Base-by-base conservation (phyloP, 2,329 filamentous ascomycete genomes). In the Boeremia lycopersici region DNA sequence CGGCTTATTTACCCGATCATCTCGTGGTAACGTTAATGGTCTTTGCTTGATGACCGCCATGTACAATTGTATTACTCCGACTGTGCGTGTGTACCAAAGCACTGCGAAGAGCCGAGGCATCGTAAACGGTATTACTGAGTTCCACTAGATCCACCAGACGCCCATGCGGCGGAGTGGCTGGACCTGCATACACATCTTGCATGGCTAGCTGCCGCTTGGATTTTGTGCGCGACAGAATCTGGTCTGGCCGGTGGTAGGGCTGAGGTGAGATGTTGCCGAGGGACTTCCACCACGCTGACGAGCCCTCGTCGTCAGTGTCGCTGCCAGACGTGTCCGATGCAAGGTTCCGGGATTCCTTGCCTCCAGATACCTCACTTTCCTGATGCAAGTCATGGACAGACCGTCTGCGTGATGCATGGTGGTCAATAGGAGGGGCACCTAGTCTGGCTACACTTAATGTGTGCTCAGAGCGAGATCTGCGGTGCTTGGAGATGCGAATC, bases 401-500 rank as follows among this genome's bases (percentile, higher is more conserved):
- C 4, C 31, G 42, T 6, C 42, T 28, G n/a, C 42, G 42, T 11
- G 42, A 17, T 26, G 30, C 30, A 45, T 23, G 12, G n/a, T 45
- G 26, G 11, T 35, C 31, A 6, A n/a, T 28, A 15, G 13, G 30
- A 13, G 42, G 42, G 8, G 35, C 19, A 17, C 10, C 19, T 7
- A 17, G 42, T 25, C 17, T 45, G 19, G 30, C 19, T n/a, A 17
- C 30, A 25, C 11, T 45, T 31, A 45, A 28, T 10, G 42, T 35
- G 28, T 45, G 42, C 42, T 45, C 42, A n/a, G 42, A 45, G 12
- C 30, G 42, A 28, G 42, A 45, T 8, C 42, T 45, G 31, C 42
- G 42, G 11, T 35, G 30, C 6, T 9, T 15, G 6, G 42, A 35
- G 8, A 28, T n/a, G 12, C 23, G 42, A 9, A 45, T 35, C 31